phyloP scores from a whole-genome alignment of 2,329 filamentous ascomycete genomes.

The Colletotrichum higginsianum region DNA sequence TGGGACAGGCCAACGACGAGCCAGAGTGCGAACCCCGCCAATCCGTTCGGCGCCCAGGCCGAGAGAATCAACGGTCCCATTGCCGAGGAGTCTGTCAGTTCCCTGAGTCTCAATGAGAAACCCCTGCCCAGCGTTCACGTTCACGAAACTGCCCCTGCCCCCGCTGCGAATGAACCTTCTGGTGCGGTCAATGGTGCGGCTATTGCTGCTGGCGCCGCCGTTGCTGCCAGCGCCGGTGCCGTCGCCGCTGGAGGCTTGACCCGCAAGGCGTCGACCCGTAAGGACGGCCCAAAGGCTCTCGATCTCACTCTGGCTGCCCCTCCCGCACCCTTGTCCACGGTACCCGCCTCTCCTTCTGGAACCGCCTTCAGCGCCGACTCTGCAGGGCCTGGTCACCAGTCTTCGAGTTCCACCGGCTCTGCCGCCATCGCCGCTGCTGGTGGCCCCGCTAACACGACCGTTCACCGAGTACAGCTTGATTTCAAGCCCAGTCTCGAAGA shows the following conservation, averaged over 20 bases:
- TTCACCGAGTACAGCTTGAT: constrained; percentile 94
- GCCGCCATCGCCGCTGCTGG: constrained; percentile 75
- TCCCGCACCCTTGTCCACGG: constrained; percentile 49
- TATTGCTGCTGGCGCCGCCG: constrained; percentile 45
- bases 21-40: constrained; percentile 68
- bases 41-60: constrained; percentile 80
- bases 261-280: constrained; percentile 71
- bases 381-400: constrained; percentile 62
- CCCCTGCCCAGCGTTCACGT: constrained; percentile 31
- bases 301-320: constrained; percentile 66
- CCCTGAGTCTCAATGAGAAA: constrained; percentile 53
- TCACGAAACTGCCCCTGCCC: constrained; percentile 5
- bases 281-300: constrained; percentile 64
- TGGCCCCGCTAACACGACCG: constrained; percentile 72
- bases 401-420: constrained; percentile 64
- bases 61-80: constrained; percentile 64
- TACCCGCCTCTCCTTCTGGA: constrained; percentile 72
- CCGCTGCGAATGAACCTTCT: constrained; percentile 39
- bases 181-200: constrained; percentile 53
- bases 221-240: constrained; percentile 54
- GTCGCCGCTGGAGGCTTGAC: constrained; percentile 57
- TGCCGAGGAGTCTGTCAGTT: constrained; percentile 53
- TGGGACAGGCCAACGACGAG: constrained; percentile 66
- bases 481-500: constrained; percentile 95
- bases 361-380: constrained; percentile 75